Evolutionary conservation across 2,329 filamentous ascomycete species (phyloP), one percentile per base, ranked within the genome.

Genomic region (Rhynchosporium agropyri): DNA sequence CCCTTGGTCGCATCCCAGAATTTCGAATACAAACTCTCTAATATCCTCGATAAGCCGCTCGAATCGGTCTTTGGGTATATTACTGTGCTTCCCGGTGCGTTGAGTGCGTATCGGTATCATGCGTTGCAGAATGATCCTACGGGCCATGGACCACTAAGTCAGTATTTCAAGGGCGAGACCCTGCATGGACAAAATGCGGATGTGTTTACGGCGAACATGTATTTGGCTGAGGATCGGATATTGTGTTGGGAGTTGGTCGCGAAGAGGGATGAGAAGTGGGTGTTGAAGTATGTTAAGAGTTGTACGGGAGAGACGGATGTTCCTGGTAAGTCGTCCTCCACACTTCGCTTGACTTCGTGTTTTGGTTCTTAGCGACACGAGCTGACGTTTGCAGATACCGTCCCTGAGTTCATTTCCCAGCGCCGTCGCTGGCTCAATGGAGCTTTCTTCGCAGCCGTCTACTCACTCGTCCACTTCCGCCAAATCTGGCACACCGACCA

Each of bases 11-110:
- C 95, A 0, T 96, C 92, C 51, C 95, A 99, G 73, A 99, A 99
- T 75, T 99, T 99, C 70, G 95, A 99, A 80, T 99, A 99, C 81
- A 99, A 99, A 78, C 97, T 99, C 92, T 97, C 92, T 46, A 99
- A 99, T 72, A 99, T 99, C 72, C 82, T 99, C 31, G 95, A 99
- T 76, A 99, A 99, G 77, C 95, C 95, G 0, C 81, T 99, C 2
- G 95, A 99, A 76, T 97, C 92, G 0, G 94, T 97, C 0, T 99
- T 99, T 75, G 95, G 95, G 1, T 99, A 98, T 75, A 99, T 99
- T 70, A 98, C 94, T 5, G 95, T 99, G 70, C 80, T 99, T 68
- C 96, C 95, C 0, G 96, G 95, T 77, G 95, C 95, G 0, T 84
- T 99, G 58, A 96, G 91, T 74, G 95, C 95, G 1, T 99, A 99